Percentiles rank a stretch among this genome's conserved stretches.
Evolutionary conservation across 352 stramenopile species (phyloP).

Genomic region (Sclerospora graminicola): DNA sequence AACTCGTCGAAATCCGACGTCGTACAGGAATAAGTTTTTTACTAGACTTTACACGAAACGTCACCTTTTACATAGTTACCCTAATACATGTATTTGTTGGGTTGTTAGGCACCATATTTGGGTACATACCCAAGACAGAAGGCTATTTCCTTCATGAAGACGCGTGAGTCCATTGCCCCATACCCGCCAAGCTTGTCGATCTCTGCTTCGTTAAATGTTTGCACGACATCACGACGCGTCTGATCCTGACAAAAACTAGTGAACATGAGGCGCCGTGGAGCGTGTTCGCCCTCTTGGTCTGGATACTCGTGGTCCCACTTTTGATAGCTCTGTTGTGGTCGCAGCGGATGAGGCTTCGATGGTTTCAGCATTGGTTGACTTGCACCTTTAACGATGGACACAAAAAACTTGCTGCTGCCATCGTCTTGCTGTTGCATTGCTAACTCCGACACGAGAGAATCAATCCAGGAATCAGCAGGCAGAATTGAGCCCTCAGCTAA

Average conservation of each 20-base stretch:
- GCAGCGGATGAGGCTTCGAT: slow-evolving; percentile 28
- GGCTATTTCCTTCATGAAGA: slow-evolving; percentile 70
- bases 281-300: background rate
- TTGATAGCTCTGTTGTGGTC: slow-evolving; percentile 52
- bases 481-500: background rate
- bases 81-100: too few relatives aligned
- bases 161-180: slow-evolving; percentile 53
- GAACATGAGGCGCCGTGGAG: slow-evolving; percentile 32
- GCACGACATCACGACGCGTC: slow-evolving; percentile 46
- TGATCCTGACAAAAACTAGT: slow-evolving; percentile 48
- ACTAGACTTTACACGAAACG: background rate
- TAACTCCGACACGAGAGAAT: slow-evolving; percentile 27
- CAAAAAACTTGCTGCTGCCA: slow-evolving; percentile 27
- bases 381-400: slow-evolving; percentile 33
- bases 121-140: slow-evolving; percentile 65
- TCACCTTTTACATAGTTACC: background rate
- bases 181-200: slow-evolving; percentile 47
- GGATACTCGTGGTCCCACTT: slow-evolving; percentile 51
- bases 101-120: slow-evolving; percentile 77
- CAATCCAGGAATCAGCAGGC: slow-evolving; percentile 30
- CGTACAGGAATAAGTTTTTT: too few relatives aligned
- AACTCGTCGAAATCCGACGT: too few relatives aligned
- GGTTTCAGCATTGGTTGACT: slow-evolving; percentile 1
- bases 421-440: slow-evolving; percentile 18
- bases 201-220: slow-evolving; percentile 37